Percentiles rank a stretch among this genome's conserved stretches.
phyloP scores from a whole-genome alignment of 768 basidiomycete genomes.

The Leccinum pellstonianum region DNA sequence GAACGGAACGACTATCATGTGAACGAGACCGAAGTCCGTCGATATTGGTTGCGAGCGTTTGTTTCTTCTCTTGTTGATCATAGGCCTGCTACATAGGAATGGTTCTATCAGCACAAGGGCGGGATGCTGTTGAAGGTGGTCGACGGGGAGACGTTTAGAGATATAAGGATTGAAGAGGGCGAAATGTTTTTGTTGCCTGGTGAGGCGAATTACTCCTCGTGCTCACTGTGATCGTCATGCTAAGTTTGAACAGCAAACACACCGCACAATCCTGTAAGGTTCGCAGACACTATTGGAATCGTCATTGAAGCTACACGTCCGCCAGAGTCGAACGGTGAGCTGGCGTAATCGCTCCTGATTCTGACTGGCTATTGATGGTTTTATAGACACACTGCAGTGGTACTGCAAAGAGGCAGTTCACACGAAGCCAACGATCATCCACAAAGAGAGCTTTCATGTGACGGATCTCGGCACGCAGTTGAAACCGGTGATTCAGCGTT shows the following conservation, averaged over 20 bases:
- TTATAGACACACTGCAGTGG: constrained; percentile 87
- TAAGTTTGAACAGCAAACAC: constrained; percentile 68
- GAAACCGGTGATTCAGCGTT: constrained; percentile 84
- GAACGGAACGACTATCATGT: constrained; percentile 92
- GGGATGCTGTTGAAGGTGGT: constrained; percentile 88
- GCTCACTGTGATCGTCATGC: not conserved
- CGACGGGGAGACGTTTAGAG: constrained; percentile 74
- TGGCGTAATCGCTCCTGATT: not conserved
- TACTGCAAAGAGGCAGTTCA: constrained; percentile 75
- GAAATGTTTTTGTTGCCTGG: constrained; percentile 97
- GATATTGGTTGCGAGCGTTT: not conserved
- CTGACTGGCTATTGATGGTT: not conserved
- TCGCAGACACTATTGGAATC: constrained; percentile 85
- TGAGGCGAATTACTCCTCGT: constrained; percentile 31
- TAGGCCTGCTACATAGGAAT: constrained; percentile 55
- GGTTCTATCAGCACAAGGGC: constrained; percentile 98
- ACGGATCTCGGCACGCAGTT: constrained; percentile 91
- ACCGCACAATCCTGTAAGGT: constrained; percentile 94
- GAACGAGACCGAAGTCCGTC: constrained; percentile 84
- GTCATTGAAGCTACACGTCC: constrained; percentile 89
- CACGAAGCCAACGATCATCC: constrained; percentile 65
- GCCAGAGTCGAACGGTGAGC: constrained; percentile 56
- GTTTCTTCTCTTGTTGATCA: not conserved
- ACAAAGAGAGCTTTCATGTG: constrained; percentile 84
- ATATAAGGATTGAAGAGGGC: constrained; percentile 89